Evolutionary conservation across 208 protist genomes (phyloP).

Genomic region (Crithidia brevicula): DNA sequence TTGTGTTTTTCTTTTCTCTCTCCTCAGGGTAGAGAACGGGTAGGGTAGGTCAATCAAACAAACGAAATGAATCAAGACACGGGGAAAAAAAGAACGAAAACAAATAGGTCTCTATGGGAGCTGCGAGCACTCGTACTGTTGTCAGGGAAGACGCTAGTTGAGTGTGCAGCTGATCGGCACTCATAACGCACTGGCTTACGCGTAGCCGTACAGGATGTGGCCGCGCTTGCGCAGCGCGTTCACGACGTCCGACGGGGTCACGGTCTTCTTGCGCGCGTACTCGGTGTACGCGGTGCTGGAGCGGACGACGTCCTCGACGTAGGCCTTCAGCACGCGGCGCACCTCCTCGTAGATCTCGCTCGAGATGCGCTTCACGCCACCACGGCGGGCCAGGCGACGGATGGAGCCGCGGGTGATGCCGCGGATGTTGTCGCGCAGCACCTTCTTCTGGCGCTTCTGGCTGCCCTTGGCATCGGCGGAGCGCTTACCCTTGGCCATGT

Average conservation of each 20-base stretch:
- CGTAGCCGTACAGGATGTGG: conserved; percentile 91
- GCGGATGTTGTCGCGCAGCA: conserved; percentile 86
- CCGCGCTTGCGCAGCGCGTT: conserved; percentile 89
- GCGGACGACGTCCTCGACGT: conserved; percentile 83
- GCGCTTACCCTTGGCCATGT: conserved; percentile 80
- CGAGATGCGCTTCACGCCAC: conserved; percentile 93
- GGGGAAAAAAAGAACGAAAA: not conserved
- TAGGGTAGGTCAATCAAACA: no score
- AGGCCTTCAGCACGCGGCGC: conserved; percentile 80
- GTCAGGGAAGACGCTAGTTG: not conserved
- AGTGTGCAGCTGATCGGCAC: not conserved
- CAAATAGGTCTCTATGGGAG: not conserved
- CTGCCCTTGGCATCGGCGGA: conserved; percentile 70
- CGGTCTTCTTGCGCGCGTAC: conserved; percentile 80
- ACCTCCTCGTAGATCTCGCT: conserved; percentile 73
- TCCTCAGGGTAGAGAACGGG: not conserved
- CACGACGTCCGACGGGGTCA: conserved; percentile 85
- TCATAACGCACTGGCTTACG: conserved; percentile 15
- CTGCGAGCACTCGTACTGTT: not conserved
- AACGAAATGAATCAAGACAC: no score
- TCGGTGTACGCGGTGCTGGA: conserved; percentile 86
- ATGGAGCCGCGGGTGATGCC: conserved; percentile 89
- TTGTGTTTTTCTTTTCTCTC: conserved; percentile 5
- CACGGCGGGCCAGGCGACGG: conserved; percentile 90
- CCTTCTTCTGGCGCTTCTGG: conserved; percentile 88